phyloP scores from a whole-genome alignment of 176 grass and related monocot genomes.

The Olyra latifolia region DNA sequence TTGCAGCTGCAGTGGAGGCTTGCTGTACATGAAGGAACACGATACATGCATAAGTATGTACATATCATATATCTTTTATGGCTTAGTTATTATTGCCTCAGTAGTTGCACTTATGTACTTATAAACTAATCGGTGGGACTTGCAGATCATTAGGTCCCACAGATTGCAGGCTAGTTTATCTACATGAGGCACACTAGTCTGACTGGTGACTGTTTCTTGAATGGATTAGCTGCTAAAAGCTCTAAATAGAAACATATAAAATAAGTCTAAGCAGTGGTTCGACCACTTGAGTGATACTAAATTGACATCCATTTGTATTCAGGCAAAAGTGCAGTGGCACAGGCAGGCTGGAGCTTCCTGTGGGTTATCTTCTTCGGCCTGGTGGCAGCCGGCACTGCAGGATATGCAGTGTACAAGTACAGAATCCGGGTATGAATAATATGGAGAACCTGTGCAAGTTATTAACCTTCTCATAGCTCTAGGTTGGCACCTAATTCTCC shows the following conservation, averaged over 20 bases:
- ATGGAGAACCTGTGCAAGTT: background rate
- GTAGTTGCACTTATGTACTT: background rate
- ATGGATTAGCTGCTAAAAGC: background rate
- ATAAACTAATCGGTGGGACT: background rate
- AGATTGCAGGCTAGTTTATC: background rate
- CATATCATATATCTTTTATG: background rate
- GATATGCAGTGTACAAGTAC: constrained; percentile 91
- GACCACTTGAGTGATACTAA: background rate
- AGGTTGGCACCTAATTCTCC: constrained; percentile 1
- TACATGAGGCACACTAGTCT: background rate
- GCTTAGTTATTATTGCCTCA: constrained; percentile 6
- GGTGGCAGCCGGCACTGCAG: constrained; percentile 57
- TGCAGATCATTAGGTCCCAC: background rate
- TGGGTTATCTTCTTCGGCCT: constrained; percentile 87
- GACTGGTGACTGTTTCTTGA: background rate
- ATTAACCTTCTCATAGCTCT: constrained; percentile 4
- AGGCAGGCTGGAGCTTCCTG: constrained; percentile 77
- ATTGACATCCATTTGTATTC: background rate
- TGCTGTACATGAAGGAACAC: constrained; percentile 94
- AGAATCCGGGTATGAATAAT: constrained; percentile 66
- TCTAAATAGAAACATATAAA: constrained; percentile 11
- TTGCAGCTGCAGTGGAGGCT: constrained; percentile 45
- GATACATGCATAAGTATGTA: constrained; percentile 94
- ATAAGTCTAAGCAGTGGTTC: background rate
- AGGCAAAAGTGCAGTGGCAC: constrained; percentile 65